Evolutionary conservation across 2,329 filamentous ascomycete genomes (phyloP), one percentile per base, ranked within the genome.

Genomic region (Stagonosporopsis vannaccii): DNA sequence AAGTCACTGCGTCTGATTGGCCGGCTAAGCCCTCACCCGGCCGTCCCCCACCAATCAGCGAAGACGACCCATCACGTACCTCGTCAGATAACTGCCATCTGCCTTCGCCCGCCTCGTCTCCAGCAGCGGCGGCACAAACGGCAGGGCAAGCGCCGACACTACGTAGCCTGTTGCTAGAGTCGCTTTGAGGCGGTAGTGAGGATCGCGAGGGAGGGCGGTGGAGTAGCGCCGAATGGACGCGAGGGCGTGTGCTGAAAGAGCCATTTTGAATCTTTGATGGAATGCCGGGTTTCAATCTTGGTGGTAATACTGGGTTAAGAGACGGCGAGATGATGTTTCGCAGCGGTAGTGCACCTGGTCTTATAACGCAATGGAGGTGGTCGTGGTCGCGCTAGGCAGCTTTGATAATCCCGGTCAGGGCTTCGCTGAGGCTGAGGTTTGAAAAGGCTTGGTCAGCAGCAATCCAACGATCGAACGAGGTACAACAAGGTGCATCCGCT

Each of bases 41-140:
- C 9, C 8, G 26, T n/a, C n/a, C 41, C 32, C 47, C 17, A 7
- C 3, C 13, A 6, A n/a, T n/a, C n/a, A n/a, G n/a, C n/a, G n/a
- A n/a, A n/a, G n/a, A n/a, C n/a, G n/a, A 36, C n/a, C 7, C 11
- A 20, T 19, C 25, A 53, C 74, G 61, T 60, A 78, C 75, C 71
- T 73, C 23, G 73, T 77, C 60, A 74, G 46, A 59, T 74, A 70
- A 7, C 65, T 63, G 0, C 75, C 76, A 61, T 78, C 76, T 6
- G 68, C 68, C 61, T 67, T 76, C 1, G 73, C 67, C 43, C 74
- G 63, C 48, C 73, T 57, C 2, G 70, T 75, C 61, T 77, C 75
- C 19, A 77, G 51, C 26, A 76, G 68, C 22, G 76, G 74, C 20
- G 74, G 75, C 30, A 78, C 72, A 58, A 77, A 77, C 0, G 76